Evolutionary conservation across 2,329 filamentous ascomycete species (phyloP), one percentile per base, ranked within the genome.

Genomic region (Zymoseptoria pseudotritici): DNA sequence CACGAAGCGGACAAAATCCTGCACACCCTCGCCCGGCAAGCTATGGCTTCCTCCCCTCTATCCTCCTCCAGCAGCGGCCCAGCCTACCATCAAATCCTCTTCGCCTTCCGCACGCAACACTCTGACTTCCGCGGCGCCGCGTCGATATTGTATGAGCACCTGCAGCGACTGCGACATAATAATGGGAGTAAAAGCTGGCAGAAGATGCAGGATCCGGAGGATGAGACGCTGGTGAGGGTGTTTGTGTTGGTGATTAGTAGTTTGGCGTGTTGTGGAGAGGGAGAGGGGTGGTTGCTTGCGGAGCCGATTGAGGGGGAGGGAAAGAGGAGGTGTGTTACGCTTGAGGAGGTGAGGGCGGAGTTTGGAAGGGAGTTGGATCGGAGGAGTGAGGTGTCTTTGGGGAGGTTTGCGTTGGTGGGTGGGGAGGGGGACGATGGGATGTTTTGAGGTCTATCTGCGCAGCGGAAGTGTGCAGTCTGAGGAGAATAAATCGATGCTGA

Each of bases 241-340:
- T 94, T 96, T 69, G 78, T 97, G n/a, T 82, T 91, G 62, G 83
- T 99, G 52, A 96, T 99, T 77, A 99, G 99, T 72, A 87, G 91
- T 0, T 80, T 99, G 62, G 90, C 89, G 65, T 96, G 91, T 64
- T 91, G 97, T 50, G 86, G 89, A 54, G 80, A 86, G 60, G 84
- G 90, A 85, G 89, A 96, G 69, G 88, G 87, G 1, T 99, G 95
- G 83, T 84, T 96, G n/a, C 76, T 86, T 20, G 80, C 82, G 19
- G 79, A 81, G 50, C 74, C 78, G 36, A 74, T 75, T 11, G 74
- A 79, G 46, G 59, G 76, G 75, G 63, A 61, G 3, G 61, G 67
- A 58, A 88, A 87, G 77, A 85, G 92, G 63, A 87, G 84, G 71
- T 86, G 97, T 42, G 83, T 97, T 17, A 96, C 90, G 31, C 77